Base-by-base conservation (phyloP, 768 basidiomycete genomes). In the Rhodotorula kratochvilovae region DNA sequence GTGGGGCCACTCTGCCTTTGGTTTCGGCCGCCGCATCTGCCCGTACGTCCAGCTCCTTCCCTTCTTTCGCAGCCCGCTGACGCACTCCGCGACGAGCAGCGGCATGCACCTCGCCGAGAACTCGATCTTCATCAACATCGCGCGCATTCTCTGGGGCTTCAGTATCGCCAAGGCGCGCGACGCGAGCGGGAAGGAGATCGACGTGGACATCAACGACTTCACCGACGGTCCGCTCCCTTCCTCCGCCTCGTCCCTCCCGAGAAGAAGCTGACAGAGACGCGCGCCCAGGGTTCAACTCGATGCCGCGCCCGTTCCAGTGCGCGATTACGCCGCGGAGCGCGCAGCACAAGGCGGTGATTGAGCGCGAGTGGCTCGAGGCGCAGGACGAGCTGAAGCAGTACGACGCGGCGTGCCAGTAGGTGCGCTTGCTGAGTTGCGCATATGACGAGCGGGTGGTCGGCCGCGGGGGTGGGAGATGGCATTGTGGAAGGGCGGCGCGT, bases 101-200 rank as follows among this genome's bases (percentile, higher is more conserved):
- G 60, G 51, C n/a, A 66, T 63, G 55, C 68, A 74, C 48, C 50
- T 74, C 6, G 69, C 69, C 25, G 60, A 67, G 29, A 72, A 67
- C 57, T 70, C 67, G 10, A 54, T 77, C 63, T 74, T 64, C 61
- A 66, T 77, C 72, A 76, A 72, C 63, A 66, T 72, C 16, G 72
- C 75, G 10, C 63, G 75, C 42, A 68, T 72, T 15, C 48, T 77
- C 29, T 77, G 76, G 76, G 70, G 56, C 21, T 76, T 76, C 60
- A 66, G 68, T 43, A 53, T 77, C 51, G 27, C 31, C 29, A 53
- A 55, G 33, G 71, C 72, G 25, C 54, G 46, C 29, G 73, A 76
- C 62, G 39, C 59, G 15, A 5, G 11, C 2, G 74, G 74, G 13
- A 67, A 67, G 7, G 50, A 65, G 42, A 67, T 76, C 31, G 67